Base-by-base conservation (phyloP, 176 grass and related monocot genomes). In the Eragrostis curvula region DNA sequence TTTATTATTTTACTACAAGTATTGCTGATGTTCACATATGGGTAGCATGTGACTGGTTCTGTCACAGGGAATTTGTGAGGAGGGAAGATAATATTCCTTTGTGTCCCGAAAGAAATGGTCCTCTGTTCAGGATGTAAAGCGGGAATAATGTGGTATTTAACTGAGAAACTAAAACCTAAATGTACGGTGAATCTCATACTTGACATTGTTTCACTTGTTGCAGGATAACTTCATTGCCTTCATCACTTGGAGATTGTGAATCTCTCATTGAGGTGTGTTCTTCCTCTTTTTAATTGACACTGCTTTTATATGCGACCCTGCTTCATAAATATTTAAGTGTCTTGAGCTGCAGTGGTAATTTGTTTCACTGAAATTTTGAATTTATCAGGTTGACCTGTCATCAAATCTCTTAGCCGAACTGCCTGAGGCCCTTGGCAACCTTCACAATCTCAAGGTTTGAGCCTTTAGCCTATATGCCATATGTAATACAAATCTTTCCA, bases 171-270 rank as follows among this genome's bases (percentile, higher is more conserved):
- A n/a, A 36, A 77, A 75, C 18, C 32, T 50, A n/a, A 39, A 17
- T 41, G 66, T 36, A 47, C 70, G 14, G 24, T 48, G 24, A 67
- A 43, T 69, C 84, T 23, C 2, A 68, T 24, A 18, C 67, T 50
- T 83, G 78, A 81, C 45, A 53, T 13, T 5, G 49, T 82, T 75
- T 43, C 56, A 74, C 46, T 44, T 87, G 63, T 47, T 92, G 63
- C 87, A 98, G 96, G 84, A 93, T 98, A 84, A 88, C 84, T 47
- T 86, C 72, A 74, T 72, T 98, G 83, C 90, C 90, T 84, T 88
- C 74, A 66, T 93, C 92, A 46, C 84, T 93, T 82, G 96, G 92
- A 76, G 85, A 90, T 64, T 98, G 92, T 71, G 70, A 83, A 89
- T 95, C 96, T 40, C 86, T 98, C 48, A 81, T 83, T 21, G 90